These are phyloP conservation scores for Leishmania gerbilli DNA, from an alignment of 208 protist species.

Conservation along the genomic window DNA sequence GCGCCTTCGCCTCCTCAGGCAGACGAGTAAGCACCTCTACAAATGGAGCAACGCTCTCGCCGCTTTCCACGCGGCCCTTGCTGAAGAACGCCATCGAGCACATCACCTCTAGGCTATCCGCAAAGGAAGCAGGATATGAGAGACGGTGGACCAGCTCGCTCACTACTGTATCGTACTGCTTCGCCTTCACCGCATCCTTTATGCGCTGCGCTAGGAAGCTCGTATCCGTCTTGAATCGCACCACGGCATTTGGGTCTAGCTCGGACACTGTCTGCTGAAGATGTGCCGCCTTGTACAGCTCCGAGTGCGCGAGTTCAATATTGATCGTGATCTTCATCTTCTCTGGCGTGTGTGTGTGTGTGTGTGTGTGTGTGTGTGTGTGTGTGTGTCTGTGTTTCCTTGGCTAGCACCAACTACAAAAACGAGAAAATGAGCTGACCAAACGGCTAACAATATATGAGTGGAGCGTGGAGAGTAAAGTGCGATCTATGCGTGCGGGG, in stretches of 20 bases:
- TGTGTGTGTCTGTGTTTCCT: background rate
- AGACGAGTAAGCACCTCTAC: conserved; percentile 61
- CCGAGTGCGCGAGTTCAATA: conserved; percentile 70
- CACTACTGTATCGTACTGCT: conserved; percentile 56
- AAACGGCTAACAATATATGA: background rate
- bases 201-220: conserved; percentile 50
- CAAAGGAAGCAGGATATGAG: conserved; percentile 37
- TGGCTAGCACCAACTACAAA: conserved; percentile 10
- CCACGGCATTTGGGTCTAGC: conserved; percentile 33
- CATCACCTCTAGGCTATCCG: conserved; percentile 69
- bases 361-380: background rate
- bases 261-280: conserved; percentile 60
- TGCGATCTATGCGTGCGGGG: background rate
- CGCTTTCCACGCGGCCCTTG: conserved; percentile 52
- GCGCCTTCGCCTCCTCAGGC: conserved; percentile 41
- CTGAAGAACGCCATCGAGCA: conserved; percentile 75
- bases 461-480: background rate
- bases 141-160: conserved; percentile 67
- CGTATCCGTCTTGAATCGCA: conserved; percentile 73
- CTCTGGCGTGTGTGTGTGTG: no score
- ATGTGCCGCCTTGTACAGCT: conserved; percentile 48
- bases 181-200: conserved; percentile 48
- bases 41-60: conserved; percentile 63
- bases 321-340: conserved; percentile 82
- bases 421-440: conserved; percentile 9